Percentiles rank a stretch among this genome's conserved stretches.
Evolutionary conservation across 2,329 filamentous ascomycete species (phyloP).

Genomic region (Penicillium thymicola): DNA sequence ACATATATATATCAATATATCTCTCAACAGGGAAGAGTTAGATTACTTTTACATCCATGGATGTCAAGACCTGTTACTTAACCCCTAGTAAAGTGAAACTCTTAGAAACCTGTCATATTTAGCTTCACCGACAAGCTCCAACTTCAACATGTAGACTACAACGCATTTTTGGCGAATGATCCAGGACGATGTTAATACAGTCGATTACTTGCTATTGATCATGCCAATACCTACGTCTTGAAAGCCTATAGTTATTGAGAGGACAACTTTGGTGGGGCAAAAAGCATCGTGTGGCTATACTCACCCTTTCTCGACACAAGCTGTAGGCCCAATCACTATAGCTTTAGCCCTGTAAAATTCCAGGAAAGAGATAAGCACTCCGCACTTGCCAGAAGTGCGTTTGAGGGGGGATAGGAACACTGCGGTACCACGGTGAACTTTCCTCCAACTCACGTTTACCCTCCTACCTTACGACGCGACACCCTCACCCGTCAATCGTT

Average conservation of each 20-base stretch:
- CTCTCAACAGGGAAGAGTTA: constrained; percentile 2
- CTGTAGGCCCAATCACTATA: not conserved
- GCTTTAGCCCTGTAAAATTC: not conserved
- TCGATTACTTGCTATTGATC: no score
- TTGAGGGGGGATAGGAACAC: not conserved
- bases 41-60: constrained; percentile 63
- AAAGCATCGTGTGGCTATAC: not conserved
- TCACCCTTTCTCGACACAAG: not conserved
- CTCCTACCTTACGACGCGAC: not conserved
- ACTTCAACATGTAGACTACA: not conserved
- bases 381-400: not conserved
- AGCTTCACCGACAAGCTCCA: not conserved
- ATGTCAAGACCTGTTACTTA: constrained; percentile 57
- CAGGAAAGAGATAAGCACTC: not conserved
- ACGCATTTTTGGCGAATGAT: not conserved
- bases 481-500: not conserved
- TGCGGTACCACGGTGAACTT: not conserved
- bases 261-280: not conserved
- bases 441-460: not conserved
- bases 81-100: not conserved
- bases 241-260: not conserved
- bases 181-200: no score
- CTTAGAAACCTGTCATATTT: not conserved
- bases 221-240: not conserved
- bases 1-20: constrained; percentile 50